Evolutionary conservation across 164 flowering plant species (phyloP).

Genomic region (Tetrastigma voinierianum): DNA sequence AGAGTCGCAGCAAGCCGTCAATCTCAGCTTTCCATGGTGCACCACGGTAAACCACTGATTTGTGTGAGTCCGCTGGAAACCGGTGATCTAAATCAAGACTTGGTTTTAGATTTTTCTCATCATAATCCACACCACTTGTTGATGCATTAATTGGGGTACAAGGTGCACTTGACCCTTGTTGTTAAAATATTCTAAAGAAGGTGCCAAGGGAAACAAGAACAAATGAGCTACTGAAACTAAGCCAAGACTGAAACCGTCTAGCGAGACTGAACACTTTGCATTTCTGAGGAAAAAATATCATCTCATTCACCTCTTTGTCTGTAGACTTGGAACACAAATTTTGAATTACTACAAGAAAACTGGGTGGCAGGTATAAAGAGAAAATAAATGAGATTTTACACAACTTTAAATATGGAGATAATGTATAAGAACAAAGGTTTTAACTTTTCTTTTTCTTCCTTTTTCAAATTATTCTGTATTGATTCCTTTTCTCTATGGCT

Average conservation of each 20-base stretch:
- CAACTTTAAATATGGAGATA: too few relatives aligned
- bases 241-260: conserved; percentile 44
- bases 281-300: conserved; percentile 43
- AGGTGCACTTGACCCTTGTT: conserved; percentile 30
- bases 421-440: too few relatives aligned
- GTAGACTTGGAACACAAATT: neutral
- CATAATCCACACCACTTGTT: conserved; percentile 10
- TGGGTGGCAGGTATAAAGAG: too few relatives aligned
- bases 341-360: too few relatives aligned
- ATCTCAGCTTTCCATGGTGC: conserved; percentile 90
- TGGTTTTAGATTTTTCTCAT: conserved; percentile 13
- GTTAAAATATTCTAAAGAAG: conserved; percentile 50
- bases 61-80: conserved; percentile 59
- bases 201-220: conserved; percentile 60
- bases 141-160: conserved; percentile 45
- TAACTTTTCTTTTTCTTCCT: too few relatives aligned
- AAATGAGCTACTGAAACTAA: conserved; percentile 61
- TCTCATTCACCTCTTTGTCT: conserved; percentile 8
- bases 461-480: too few relatives aligned
- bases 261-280: conserved; percentile 74
- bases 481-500: too few relatives aligned
- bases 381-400: too few relatives aligned
- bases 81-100: conserved; percentile 28
- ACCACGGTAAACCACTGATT: conserved; percentile 71
- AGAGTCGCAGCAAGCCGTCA: conserved; percentile 69